Percentiles rank a stretch among this genome's conserved stretches.
phyloP scores from a whole-genome alignment of 164 flowering plant genomes.

The Sextonia rubra region DNA sequence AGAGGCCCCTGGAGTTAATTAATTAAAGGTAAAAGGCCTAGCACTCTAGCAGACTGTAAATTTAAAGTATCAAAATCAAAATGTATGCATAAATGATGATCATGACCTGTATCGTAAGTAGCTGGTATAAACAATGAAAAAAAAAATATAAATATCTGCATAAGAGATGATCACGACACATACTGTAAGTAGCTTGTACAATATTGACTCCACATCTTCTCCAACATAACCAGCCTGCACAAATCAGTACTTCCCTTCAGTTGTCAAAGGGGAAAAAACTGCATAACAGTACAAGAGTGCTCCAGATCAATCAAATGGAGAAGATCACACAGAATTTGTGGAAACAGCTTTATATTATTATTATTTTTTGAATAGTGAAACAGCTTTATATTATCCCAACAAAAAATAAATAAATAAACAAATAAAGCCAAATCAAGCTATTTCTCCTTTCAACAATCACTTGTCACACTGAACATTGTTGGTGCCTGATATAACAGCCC shows the following conservation, averaged over 20 bases:
- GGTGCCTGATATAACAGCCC: not conserved
- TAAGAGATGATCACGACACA: not conserved
- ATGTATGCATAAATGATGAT: too few relatives aligned
- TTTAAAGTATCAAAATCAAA: too few relatives aligned
- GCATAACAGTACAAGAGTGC: not conserved
- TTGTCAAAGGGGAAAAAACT: not conserved
- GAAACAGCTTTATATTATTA: not conserved
- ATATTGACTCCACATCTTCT: constrained; percentile 97
- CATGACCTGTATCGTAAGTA: too few relatives aligned
- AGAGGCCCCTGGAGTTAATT: too few relatives aligned
- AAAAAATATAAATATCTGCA: not conserved
- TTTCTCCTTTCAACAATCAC: not conserved
- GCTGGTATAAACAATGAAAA: not conserved
- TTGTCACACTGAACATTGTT: not conserved
- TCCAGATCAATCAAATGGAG: not conserved
- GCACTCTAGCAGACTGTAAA: too few relatives aligned
- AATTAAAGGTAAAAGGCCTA: too few relatives aligned
- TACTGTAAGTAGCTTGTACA: constrained; percentile 89
- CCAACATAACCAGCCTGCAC: constrained; percentile 99
- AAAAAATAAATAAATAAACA: not conserved
- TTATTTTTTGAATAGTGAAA: too few relatives aligned
- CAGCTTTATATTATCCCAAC: not conserved
- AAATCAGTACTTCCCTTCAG: constrained; percentile 11
- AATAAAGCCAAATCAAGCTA: not conserved
- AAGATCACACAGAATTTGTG: not conserved